Conservation (phyloP, 2,329 filamentous ascomycete genomes). For the Alternaria consortialis region DNA sequence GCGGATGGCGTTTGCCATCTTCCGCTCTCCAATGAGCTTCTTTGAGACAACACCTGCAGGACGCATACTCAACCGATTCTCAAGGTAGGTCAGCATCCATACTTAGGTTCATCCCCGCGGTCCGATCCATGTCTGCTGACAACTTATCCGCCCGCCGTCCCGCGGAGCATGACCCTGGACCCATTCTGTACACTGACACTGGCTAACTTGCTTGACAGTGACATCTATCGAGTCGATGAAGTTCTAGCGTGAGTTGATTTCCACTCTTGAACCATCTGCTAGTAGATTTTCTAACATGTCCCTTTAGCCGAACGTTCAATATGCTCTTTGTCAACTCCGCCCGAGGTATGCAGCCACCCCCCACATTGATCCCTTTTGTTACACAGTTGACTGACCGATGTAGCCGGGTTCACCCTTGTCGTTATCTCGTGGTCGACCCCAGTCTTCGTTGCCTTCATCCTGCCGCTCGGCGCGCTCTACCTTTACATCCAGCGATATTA, state of each 20-base stretch:
- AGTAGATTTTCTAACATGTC: constrained; percentile 36
- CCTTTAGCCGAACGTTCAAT: constrained; percentile 81
- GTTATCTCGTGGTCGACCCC: constrained; percentile 87
- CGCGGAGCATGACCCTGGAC: background rate
- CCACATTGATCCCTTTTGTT: constrained; percentile 21
- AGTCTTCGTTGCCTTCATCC: constrained; percentile 78
- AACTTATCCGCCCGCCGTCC: background rate
- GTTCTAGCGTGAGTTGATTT: constrained; percentile 72
- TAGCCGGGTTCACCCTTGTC: constrained; percentile 78
- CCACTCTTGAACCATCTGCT: constrained; percentile 1
- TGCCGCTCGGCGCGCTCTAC: constrained; percentile 84
- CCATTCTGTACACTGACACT: background rate
- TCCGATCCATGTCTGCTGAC: constrained; percentile 15
- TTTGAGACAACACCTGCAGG: constrained; percentile 97
- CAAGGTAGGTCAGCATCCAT: constrained; percentile 67
- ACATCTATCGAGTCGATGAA: constrained; percentile 86
- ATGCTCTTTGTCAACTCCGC: constrained; percentile 71
- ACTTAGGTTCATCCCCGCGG: constrained; percentile 11
- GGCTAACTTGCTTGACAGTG: constrained; percentile 57
- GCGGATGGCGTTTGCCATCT: constrained; percentile 96
- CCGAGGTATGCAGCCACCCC: constrained; percentile 52
- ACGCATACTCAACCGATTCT: constrained; percentile 96
- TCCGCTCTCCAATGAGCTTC: constrained; percentile 97
- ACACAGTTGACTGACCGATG: constrained; percentile 24
- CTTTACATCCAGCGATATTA: constrained; percentile 97